These are phyloP conservation scores for Exsudoporus frostii DNA, from an alignment of 768 basidiomycete genomes.

Conservation along the genomic window DNA sequence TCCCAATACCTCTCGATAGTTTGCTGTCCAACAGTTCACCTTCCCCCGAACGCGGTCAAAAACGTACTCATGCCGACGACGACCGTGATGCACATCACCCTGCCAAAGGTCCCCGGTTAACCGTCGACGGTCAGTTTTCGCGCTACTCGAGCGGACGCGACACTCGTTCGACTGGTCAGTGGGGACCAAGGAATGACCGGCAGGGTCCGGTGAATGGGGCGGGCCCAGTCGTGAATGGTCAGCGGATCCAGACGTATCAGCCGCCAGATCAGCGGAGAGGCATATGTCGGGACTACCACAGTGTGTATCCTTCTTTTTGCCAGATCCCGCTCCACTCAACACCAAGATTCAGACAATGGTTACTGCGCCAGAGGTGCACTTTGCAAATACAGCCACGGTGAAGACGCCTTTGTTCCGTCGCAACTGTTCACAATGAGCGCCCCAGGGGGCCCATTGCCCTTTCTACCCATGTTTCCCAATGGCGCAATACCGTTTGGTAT, in stretches of 20 bases:
- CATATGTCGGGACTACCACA: slow-evolving; percentile 89
- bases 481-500: slow-evolving; percentile 56
- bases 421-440: slow-evolving; percentile 60
- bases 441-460: slow-evolving; percentile 47
- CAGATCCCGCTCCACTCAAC: slow-evolving; percentile 7
- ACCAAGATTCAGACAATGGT: slow-evolving; percentile 63
- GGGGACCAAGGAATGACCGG: slow-evolving; percentile 36
- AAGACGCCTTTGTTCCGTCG: slow-evolving; percentile 76
- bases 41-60: slow-evolving; percentile 55
- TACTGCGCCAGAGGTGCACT: slow-evolving; percentile 85
- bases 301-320: slow-evolving; percentile 46
- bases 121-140: slow-evolving; percentile 62
- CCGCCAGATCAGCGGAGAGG: slow-evolving; percentile 74
- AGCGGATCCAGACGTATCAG: slow-evolving; percentile 58
- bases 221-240: slow-evolving; percentile 34
- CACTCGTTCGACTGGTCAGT: slow-evolving; percentile 41
- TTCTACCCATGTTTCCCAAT: slow-evolving; percentile 66
- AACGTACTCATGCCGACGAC: slow-evolving; percentile 62
- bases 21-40: slow-evolving; percentile 46
- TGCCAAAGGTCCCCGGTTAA: slow-evolving; percentile 70
- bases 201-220: slow-evolving; percentile 26
- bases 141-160: slow-evolving; percentile 50
- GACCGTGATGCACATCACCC: slow-evolving; percentile 57
- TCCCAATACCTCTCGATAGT: slow-evolving; percentile 75
- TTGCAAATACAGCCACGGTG: slow-evolving; percentile 93